These are phyloP conservation scores for Haplographium delicatum DNA, from an alignment of 495 filamentous ascomycete species.

Conservation along the genomic window DNA sequence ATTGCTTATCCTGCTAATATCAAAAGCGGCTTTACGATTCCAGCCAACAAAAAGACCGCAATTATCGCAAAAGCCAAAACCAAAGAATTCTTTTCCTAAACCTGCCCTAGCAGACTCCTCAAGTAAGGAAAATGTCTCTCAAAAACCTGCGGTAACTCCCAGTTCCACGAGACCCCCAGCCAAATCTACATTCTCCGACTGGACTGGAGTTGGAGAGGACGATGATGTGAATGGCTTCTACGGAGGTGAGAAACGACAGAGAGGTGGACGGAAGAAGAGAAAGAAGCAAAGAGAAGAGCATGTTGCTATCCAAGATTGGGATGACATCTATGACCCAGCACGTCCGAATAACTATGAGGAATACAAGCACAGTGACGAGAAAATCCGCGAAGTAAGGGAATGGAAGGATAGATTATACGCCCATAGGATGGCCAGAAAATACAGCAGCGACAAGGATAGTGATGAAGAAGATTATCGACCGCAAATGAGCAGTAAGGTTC, in stretches of 20 bases:
- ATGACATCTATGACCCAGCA: constrained; percentile 85
- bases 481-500: constrained; percentile 44
- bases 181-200: constrained; percentile 77
- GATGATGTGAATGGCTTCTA: constrained; percentile 67
- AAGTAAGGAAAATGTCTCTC: constrained; percentile 12
- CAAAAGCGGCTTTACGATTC: constrained; percentile 80
- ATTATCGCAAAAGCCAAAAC: constrained; percentile 63
- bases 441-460: constrained; percentile 50
- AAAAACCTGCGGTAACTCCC: constrained; percentile 20
- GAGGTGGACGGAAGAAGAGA: constrained; percentile 79
- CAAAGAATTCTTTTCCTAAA: constrained; percentile 41
- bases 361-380: constrained; percentile 82
- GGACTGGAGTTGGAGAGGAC: constrained; percentile 66
- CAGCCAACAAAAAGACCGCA: constrained; percentile 82
- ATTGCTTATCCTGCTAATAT: constrained; percentile 44
- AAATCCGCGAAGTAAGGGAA: constrained; percentile 69
- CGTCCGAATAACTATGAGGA: constrained; percentile 82
- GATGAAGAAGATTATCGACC: constrained; percentile 48
- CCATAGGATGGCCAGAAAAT: constrained; percentile 45
- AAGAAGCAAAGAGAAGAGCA: constrained; percentile 65
- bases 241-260: constrained; percentile 57
- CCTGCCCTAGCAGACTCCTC: constrained; percentile 33
- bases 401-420: constrained; percentile 86
- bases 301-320: constrained; percentile 70
- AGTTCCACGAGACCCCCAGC: constrained; percentile 33